Base-by-base conservation (phyloP, 352 stramenopile species). In the Pythium scleroteichum region DNA sequence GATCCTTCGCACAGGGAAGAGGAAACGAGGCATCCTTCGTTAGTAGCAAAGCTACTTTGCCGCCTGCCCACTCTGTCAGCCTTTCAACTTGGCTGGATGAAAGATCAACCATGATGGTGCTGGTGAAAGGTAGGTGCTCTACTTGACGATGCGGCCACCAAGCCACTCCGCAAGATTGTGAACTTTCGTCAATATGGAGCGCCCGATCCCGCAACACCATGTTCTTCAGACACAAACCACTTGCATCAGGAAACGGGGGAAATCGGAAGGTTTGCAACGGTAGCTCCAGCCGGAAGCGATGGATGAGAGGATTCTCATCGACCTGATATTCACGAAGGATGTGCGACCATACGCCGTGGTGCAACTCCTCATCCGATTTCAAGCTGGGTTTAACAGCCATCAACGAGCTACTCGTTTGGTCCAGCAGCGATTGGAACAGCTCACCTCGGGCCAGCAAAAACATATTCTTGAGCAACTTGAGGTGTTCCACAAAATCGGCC, bases 391-490 rank as follows among this genome's bases (percentile, higher is more conserved):
- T 80, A 13, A 59, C 9, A 0, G 69, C 58, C 80, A 94, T 91
- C 46, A 86, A 61, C 4, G 71, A 57, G 39, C 73, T 78, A 57
- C 68, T 88, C 10, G 56, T 51, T 2, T 77, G 70, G 39, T 94
- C 82, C 38, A 94, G 73, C 13, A 94, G 76, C 32, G 80, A 73
- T 57, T 92, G 80, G 45, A 90, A 91, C 13, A 94, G 47, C 55
- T 91, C 85, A 6, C 85, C 85, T 17, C 80, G 75, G 2, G 78
- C 70, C 3, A 91, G 41, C 23, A 94, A 46, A 50, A 89, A 94
- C 56, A 88, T 89, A 0, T 73, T 66, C 53, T 91, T 90, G 16
- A 94, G 59, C 7, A 72, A 59, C 24, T 75, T 68, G 23, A 90
- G 53, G 47, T 79, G 85, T 10, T 71, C 62, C 2, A 86, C 72